These are phyloP conservation scores for Phaeodactylum tricornutum DNA, from an alignment of 108 stramenopile species.

Conservation along the genomic window DNA sequence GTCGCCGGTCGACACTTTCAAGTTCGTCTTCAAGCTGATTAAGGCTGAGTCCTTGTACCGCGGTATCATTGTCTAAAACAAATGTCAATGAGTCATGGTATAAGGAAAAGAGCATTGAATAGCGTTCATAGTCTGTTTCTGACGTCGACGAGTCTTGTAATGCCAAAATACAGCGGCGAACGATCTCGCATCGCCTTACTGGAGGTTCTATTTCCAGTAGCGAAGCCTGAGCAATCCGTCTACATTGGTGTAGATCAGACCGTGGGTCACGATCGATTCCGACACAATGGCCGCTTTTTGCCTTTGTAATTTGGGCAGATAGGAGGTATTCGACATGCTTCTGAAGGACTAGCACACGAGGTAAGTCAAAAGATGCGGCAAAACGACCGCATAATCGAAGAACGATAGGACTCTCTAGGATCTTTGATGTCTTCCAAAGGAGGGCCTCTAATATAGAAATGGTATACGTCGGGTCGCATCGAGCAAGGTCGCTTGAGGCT, in stretches of 20 bases:
- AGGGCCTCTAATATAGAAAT: conserved; percentile 6
- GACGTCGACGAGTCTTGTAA: conserved; percentile 18
- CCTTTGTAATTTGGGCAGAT: not conserved
- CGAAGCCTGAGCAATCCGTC: not conserved
- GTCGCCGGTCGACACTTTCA: conserved; percentile 48
- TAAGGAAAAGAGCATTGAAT: conserved; percentile 32
- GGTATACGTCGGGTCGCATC: too few species aligned
- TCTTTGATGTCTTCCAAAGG: conserved; percentile 3
- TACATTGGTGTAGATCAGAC: not conserved
- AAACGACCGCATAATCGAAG: not conserved
- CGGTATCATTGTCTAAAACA: conserved; percentile 21
- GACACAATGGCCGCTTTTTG: not conserved
- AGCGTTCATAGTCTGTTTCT: conserved; percentile 52
- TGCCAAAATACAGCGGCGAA: conserved; percentile 30
- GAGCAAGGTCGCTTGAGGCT: not conserved
- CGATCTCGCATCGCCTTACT: conserved; percentile 20
- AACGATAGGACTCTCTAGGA: not conserved
- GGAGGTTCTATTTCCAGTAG: conserved; percentile 8
- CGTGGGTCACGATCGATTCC: not conserved
- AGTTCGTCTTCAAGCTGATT: conserved; percentile 33
- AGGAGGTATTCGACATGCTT: conserved; percentile 14
- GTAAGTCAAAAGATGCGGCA: conserved; percentile 10
- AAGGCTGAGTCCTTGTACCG: conserved; percentile 12
- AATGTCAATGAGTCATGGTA: conserved; percentile 29
- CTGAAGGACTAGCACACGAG: conserved; percentile 6